phyloP scores from a whole-genome alignment of 2,329 filamentous ascomycete species.

The Blastomyces parvus region DNA sequence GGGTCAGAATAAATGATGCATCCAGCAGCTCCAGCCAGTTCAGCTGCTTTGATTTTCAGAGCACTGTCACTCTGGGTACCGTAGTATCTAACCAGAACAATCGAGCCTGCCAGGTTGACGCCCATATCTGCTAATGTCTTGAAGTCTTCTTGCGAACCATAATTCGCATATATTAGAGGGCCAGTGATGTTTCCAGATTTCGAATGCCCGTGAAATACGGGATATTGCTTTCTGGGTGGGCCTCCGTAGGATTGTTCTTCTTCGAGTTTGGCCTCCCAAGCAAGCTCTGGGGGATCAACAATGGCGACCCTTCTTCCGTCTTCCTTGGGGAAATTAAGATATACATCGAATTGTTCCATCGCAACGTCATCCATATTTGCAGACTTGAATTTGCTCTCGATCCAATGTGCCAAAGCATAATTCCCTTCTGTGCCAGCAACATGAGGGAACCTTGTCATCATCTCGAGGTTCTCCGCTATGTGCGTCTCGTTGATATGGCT shows the following conservation, averaged over 20 bases:
- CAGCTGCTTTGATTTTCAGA: conserved; percentile 82
- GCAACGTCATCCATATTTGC: conserved; percentile 65
- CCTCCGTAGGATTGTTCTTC: conserved; percentile 64
- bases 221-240: conserved; percentile 57
- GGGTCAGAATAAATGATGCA: conserved; percentile 93
- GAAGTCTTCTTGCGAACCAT: conserved; percentile 78
- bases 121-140: conserved; percentile 59
- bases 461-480: conserved; percentile 63
- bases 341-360: conserved; percentile 74
- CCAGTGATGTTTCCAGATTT: conserved; percentile 78
- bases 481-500: conserved; percentile 58
- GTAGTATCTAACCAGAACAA: conserved; percentile 74
- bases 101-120: conserved; percentile 65
- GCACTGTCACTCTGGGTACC: conserved; percentile 63
- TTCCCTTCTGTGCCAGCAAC: conserved; percentile 92
- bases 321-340: conserved; percentile 78
- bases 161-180: conserved; percentile 84
- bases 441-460: conserved; percentile 77
- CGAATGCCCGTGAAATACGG: conserved; percentile 80
- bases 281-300: conserved; percentile 56
- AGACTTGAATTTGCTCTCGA: conserved; percentile 64
- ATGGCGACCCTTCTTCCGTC: conserved; percentile 75
- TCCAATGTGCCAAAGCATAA: conserved; percentile 73
- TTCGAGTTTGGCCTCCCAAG: conserved; percentile 75
- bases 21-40: conserved; percentile 73